Evolutionary conservation across 2,329 filamentous ascomycete genomes (phyloP), one percentile per base, ranked within the genome.

Genomic region (Boeremia lycopersici): DNA sequence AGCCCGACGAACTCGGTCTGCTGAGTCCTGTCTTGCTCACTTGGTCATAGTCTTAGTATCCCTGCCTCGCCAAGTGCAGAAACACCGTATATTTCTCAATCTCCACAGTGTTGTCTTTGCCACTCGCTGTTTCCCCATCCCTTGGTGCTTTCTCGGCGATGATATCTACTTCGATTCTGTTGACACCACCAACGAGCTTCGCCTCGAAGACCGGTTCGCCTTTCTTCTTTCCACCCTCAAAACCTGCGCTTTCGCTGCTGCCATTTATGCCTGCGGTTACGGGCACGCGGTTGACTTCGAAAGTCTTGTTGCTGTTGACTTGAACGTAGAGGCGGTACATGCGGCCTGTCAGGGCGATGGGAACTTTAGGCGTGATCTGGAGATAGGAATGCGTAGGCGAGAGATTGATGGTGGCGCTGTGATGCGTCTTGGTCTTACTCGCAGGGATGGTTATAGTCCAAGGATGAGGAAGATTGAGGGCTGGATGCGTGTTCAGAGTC

Each of bases 1-100:
- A 0, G 15, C 15, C n/a, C 2, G 35, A n/a, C 7, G 28, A 23
- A 3, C n/a, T 12, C 17, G 6, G 5, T 25, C 28, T 25, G 10
- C 25, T 35, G 25, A 10, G 6, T 13, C 17, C 10, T 9, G 9
- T 12, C n/a, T n/a, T n/a, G 19, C 39, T 26, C 12, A 40, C 40
- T 2, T 31, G 48, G 10, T 41, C 47, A 39, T 17, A 46, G 35
- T 13, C 26, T 55, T 67, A 67, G 29, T 63, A 63, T 39, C 61
- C 62, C 33, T 62, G 53, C 44, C 69, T 83, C 72, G 86, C 75
- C 64, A 96, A 76, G 74, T 95, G 89, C 57, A 89, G 83, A 75
- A 89, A 89, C 26, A 95, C 80, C 1, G 86, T 91, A 53, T 92
- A 82, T 64, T 88, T 89, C 77, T 97, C 92, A 59, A 93, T 79